Conservation (phyloP, 306 rosid species). For the Citrullus colocynthis region DNA sequence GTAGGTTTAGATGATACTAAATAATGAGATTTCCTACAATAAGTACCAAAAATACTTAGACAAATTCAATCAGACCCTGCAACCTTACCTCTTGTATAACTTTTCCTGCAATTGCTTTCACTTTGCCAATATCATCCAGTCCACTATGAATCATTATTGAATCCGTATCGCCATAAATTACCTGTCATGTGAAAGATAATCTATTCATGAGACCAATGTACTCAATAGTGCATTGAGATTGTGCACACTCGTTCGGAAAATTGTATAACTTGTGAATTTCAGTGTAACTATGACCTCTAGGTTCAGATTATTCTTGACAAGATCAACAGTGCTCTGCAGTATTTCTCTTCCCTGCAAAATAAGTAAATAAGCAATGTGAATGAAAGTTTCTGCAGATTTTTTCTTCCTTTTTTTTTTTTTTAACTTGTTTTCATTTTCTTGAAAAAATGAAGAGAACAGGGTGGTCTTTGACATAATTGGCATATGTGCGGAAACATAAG, state of each 20-base stretch:
- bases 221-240: neutral
- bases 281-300: constrained; percentile 57
- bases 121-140: constrained; percentile 69
- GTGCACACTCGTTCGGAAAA: neutral
- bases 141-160: constrained; percentile 97
- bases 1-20: neutral
- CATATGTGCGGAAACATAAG: neutral
- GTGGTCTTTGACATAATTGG: neutral
- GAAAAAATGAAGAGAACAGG: neutral
- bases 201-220: neutral
- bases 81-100: constrained; percentile 82
- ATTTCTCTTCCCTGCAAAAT: constrained; percentile 85
- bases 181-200: constrained; percentile 37
- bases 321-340: constrained; percentile 92
- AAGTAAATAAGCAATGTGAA: constrained; percentile 10
- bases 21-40: neutral
- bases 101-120: constrained; percentile 66
- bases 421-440: neutral
- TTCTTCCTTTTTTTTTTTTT: neutral
- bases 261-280: constrained; percentile 5
- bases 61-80: constrained; percentile 5
- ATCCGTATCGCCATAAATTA: constrained; percentile 94
- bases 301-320: constrained; percentile 79
- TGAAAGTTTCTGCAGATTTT: neutral
- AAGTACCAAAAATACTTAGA: neutral